Base-by-base conservation (phyloP, 192 early-diverging fungal genomes). In the Coemansia sp. region DNA sequence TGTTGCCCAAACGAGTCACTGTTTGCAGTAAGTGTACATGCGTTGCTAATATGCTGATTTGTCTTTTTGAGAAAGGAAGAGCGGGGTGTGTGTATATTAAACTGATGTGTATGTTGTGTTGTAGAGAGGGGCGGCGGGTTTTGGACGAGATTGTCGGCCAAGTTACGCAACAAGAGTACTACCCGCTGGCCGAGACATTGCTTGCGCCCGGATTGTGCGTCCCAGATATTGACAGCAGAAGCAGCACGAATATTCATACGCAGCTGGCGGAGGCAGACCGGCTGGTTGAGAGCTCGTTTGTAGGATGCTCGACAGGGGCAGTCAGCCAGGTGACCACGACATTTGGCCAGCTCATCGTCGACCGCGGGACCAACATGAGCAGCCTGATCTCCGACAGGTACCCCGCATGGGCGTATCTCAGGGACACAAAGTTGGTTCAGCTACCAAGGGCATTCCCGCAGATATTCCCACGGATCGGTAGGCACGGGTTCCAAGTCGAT, bases 161-260 rank as follows among this genome's bases (percentile, higher is more conserved):
- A 21, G 67, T 63, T 23, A 78, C 75, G 19, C 69, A 68, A 49
- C 75, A 78, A 47, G 48, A 58, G 42, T 49, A 62, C 50, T 65
- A 60, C 25, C 54, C 49, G 6, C 23, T 68, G 19, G 75, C 69
- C 0, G 75, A 78, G 40, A 42, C 65, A 6, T 16, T 71, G 27
- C 30, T 78, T 9, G 57, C 75, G 47, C 75, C 69, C 7, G 68
- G 64, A 4, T 55, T 77, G 5, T 38, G 42, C 9, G 32, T 57
- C 30, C 44, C 31, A 6, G 32, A 11, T 2, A 27, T 24, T n/a
- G 50, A 16, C 38, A 24, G 46, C 19, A 35, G 4, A 24, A 21
- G 32, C 47, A 28, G 58, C 30, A n/a, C n/a, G n/a, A n/a, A n/a
- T n/a, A 16, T 40, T 19, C 23, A 31, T 19, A 12, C 23, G 18